Evolutionary conservation across 1,284 basidiomycete genomes (phyloP).

Genomic region (Boletus sp.): DNA sequence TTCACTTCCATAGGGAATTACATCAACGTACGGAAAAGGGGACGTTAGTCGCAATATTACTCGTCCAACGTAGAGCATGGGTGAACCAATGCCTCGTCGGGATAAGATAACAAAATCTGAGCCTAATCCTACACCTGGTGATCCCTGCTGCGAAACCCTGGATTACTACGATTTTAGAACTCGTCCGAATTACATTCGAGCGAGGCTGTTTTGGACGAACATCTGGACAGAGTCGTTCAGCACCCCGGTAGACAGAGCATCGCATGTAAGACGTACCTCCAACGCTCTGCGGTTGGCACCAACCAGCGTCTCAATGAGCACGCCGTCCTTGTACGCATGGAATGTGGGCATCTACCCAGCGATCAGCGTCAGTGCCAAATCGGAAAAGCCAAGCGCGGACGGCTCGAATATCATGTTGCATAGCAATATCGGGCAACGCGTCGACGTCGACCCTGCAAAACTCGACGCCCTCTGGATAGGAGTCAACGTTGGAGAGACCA

Average conservation of each 20-base stretch:
- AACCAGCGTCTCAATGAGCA: constrained; percentile 50
- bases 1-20: background rate
- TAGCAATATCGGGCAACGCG: constrained; percentile 33
- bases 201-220: background rate
- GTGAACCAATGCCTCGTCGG: no score
- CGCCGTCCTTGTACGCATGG: constrained; percentile 57
- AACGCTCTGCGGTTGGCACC: constrained; percentile 48
- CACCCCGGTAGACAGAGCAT: background rate
- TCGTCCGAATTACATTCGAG: background rate
- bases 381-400: constrained; percentile 26
- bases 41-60: background rate
- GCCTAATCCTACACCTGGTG: background rate
- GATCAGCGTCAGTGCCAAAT: background rate
- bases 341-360: constrained; percentile 68
- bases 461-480: constrained; percentile 37
- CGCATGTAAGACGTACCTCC: constrained; percentile 5
- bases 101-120: background rate
- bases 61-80: no score
- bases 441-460: constrained; percentile 75
- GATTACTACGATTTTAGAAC: background rate
- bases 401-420: constrained; percentile 53
- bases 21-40: background rate
- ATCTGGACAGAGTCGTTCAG: background rate
- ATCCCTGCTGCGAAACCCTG: no score
- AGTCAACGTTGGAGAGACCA: constrained; percentile 38